Base-by-base conservation (phyloP, 371 early-diverging fungal species). In the Mucor sp. region DNA sequence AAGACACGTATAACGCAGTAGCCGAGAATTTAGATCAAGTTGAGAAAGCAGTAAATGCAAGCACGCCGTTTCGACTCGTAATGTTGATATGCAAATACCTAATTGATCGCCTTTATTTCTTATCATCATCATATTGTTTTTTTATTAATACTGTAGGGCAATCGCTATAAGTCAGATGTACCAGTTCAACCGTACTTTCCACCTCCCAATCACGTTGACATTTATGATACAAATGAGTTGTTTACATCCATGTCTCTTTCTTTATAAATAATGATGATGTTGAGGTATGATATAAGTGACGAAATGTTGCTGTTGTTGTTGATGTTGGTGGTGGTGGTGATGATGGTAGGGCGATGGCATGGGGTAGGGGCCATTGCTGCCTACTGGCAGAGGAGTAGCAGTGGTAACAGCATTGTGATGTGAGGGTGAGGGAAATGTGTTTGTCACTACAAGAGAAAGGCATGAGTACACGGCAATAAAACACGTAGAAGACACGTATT, bases 141-240 rank as follows among this genome's bases (percentile, higher is more conserved):
- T 62, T 32, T 21, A 15, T 33, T 56, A 30, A 17, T 58, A 23
- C 58, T 39, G 12, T 60, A 60, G 41, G 21, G 35, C n/a, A n/a
- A 53, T 53, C 28, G 64, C 3, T 50, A 55, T 7, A 55, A 47
- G 15, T 19, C 60, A 28, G 44, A 62, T 50, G 35, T 62, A 33
- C 62, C 76, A 7, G 56, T 73, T 27, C 83, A 82, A 59, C 80
- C 83, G n/a, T 82, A 82, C 35, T 82, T 82, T 47, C 83, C 83
- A 28, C 83, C 83, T 21, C 83, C 83, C 2, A 62, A 63, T n/a
- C 70, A 67, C 6, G 77, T 82, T 11, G 72, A 80, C 15, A 82
- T 82, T 12, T 81, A 69, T 63, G 58, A 57, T 33, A 79, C 79
- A 60, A 19, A 64, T 17, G 70, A 74, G 23, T 63, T 81, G 14